Percentiles rank a stretch among this genome's conserved stretches.
phyloP scores from a whole-genome alignment of 768 basidiomycete species.

The Daedaleopsis nitida region DNA sequence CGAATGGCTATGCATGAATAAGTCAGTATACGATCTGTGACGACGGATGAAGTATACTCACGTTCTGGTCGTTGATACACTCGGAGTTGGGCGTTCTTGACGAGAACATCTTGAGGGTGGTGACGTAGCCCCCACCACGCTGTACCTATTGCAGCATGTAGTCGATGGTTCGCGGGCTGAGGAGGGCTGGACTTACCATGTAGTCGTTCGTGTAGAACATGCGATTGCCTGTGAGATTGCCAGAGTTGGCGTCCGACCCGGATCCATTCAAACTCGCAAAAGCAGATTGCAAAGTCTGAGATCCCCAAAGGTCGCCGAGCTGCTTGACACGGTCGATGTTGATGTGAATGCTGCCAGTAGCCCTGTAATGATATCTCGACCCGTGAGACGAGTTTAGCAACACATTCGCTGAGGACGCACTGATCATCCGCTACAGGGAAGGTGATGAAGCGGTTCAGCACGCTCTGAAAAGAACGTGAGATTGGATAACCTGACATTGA shows the following conservation, averaged over 20 bases:
- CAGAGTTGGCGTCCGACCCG: conserved; percentile 52
- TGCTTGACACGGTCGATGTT: conserved; percentile 53
- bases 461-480: conserved; percentile 46
- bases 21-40: neutral
- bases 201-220: conserved; percentile 73
- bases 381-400: neutral
- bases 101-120: conserved; percentile 65
- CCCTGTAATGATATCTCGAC: conserved; percentile 37
- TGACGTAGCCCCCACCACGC: conserved; percentile 58
- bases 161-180: neutral
- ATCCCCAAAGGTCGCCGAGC: conserved; percentile 57
- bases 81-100: conserved; percentile 61
- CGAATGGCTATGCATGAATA: conserved; percentile 44
- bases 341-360: conserved; percentile 57
- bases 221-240: conserved; percentile 53
- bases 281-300: conserved; percentile 41
- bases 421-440: conserved; percentile 57
- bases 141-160: conserved; percentile 48
- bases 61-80: conserved; percentile 66
- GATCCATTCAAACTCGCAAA: conserved; percentile 39
- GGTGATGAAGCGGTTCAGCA: conserved; percentile 63
- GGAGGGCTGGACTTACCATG: conserved; percentile 46
- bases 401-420: conserved; percentile 29
- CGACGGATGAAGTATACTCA: conserved; percentile 27
- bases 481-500: neutral